These are phyloP conservation scores for Berberis vulgaris DNA, from an alignment of 164 flowering plant species.

Conservation along the genomic window DNA sequence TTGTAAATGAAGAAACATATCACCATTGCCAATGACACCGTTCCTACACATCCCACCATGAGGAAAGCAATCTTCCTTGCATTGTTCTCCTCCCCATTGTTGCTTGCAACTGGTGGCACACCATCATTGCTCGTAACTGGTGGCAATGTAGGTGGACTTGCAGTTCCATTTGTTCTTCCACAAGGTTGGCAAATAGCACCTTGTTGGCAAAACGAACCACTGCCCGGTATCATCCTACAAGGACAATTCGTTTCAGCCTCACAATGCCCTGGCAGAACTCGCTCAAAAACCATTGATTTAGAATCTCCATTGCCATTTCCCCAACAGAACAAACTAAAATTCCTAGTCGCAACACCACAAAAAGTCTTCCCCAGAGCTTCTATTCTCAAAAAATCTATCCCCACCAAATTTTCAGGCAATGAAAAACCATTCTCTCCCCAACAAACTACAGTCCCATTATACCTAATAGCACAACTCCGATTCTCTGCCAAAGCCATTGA, in stretches of 20 bases:
- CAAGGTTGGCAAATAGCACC: slow-evolving; percentile 36
- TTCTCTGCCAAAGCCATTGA: slow-evolving; percentile 55
- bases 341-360: slow-evolving; percentile 39
- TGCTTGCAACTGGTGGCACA: not conserved
- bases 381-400: slow-evolving; percentile 23
- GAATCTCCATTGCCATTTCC: slow-evolving; percentile 26
- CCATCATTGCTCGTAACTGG: not conserved
- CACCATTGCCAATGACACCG: slow-evolving; percentile 16
- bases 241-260: slow-evolving; percentile 17
- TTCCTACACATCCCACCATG: slow-evolving; percentile 55
- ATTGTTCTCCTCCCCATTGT: slow-evolving; percentile 8
- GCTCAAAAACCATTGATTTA: slow-evolving; percentile 23
- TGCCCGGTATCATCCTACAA: slow-evolving; percentile 18
- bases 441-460: slow-evolving; percentile 43
- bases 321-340: slow-evolving; percentile 65
- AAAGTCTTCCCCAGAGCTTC: slow-evolving; percentile 42
- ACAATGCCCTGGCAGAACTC: slow-evolving; percentile 62
- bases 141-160: slow-evolving; percentile 4
- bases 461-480: slow-evolving; percentile 44
- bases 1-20: slow-evolving; percentile 22
- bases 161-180: not conserved
- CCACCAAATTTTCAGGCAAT: slow-evolving; percentile 31
- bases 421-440: slow-evolving; percentile 52
- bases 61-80: slow-evolving; percentile 39
- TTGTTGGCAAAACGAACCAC: slow-evolving; percentile 21